phyloP scores from a whole-genome alignment of 2,329 filamentous ascomycete genomes.

The Diaporthe vexans region DNA sequence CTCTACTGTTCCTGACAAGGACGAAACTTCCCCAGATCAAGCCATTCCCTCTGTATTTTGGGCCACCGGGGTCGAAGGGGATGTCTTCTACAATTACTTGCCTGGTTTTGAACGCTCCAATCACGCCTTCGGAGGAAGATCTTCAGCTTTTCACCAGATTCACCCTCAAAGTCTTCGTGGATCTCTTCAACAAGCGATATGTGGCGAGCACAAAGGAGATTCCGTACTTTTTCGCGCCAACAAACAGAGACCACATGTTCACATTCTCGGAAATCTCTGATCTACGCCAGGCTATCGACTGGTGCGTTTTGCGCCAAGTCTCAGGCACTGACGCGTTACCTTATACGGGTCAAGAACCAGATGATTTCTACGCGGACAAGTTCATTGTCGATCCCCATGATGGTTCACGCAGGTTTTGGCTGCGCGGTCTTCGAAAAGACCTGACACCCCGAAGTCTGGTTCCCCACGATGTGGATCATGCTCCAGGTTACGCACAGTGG shows the following conservation, averaged over 20 bases:
- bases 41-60: constrained; percentile 79
- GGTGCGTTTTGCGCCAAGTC: constrained; percentile 66
- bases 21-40: constrained; percentile 74
- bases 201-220: constrained; percentile 73
- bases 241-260: constrained; percentile 48
- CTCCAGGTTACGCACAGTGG: constrained; percentile 60
- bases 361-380: constrained; percentile 66
- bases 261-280: constrained; percentile 44
- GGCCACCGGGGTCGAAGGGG: constrained; percentile 57
- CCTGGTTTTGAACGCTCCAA: constrained; percentile 55
- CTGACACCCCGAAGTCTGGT: constrained; percentile 76
- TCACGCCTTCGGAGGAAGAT: constrained; percentile 59
- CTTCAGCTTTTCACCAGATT: constrained; percentile 76
- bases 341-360: constrained; percentile 59
- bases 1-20: constrained; percentile 80
- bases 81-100: constrained; percentile 71
- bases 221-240: constrained; percentile 87
- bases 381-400: constrained; percentile 71
- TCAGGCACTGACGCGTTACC: constrained; percentile 51
- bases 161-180: constrained; percentile 81
- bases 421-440: constrained; percentile 65
- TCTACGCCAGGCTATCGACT: constrained; percentile 67
- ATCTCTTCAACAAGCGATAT: constrained; percentile 92
- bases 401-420: constrained; percentile 74
- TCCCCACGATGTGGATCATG: constrained; percentile 65